Percentiles rank a stretch among this genome's conserved stretches.
Conservation (phyloP, 352 stramenopile genomes). For the Pythium vanterpoolii region DNA sequence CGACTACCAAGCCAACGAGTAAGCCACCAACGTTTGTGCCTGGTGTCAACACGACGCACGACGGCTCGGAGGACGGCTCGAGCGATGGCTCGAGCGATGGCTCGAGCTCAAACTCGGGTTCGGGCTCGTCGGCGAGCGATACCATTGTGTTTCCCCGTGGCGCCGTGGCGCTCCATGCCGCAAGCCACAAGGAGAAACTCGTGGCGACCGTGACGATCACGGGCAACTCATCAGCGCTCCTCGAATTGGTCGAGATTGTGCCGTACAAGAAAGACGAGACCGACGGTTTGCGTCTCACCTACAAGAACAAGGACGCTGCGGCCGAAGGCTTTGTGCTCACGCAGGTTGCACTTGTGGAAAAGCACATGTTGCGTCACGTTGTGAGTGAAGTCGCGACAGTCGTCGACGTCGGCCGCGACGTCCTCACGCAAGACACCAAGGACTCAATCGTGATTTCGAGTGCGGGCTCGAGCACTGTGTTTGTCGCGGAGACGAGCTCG, state of each 20-base stretch:
- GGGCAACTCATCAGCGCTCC: constrained; percentile 50
- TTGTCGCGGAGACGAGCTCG: constrained; percentile 33
- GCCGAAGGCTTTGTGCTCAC: constrained; percentile 51
- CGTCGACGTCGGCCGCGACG: constrained; percentile 40
- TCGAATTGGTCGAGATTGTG: constrained; percentile 41
- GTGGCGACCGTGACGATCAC: constrained; percentile 53
- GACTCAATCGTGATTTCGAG: constrained; percentile 42
- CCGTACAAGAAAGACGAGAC: constrained; percentile 33
- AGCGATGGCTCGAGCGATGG: constrained; percentile 17
- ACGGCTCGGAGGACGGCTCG: constrained; percentile 22
- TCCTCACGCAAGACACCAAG: constrained; percentile 35
- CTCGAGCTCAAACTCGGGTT: constrained; percentile 16
- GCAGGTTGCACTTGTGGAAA: constrained; percentile 48
- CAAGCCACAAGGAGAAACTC: constrained; percentile 28
- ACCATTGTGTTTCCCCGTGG: constrained; percentile 34
- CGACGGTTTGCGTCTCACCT: constrained; percentile 41
- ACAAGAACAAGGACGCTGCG: constrained; percentile 54
- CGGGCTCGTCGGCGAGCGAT: constrained; percentile 14
- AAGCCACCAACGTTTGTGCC: neutral
- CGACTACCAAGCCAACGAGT: neutral
- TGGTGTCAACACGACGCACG: neutral
- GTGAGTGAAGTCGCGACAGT: constrained; percentile 33
- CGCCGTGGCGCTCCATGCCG: constrained; percentile 26
- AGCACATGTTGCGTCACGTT: constrained; percentile 38
- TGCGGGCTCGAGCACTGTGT: constrained; percentile 37